Evolutionary conservation across 2,329 filamentous ascomycete genomes (phyloP), one percentile per base, ranked within the genome.

Genomic region (Trichoderma pleuroti): DNA sequence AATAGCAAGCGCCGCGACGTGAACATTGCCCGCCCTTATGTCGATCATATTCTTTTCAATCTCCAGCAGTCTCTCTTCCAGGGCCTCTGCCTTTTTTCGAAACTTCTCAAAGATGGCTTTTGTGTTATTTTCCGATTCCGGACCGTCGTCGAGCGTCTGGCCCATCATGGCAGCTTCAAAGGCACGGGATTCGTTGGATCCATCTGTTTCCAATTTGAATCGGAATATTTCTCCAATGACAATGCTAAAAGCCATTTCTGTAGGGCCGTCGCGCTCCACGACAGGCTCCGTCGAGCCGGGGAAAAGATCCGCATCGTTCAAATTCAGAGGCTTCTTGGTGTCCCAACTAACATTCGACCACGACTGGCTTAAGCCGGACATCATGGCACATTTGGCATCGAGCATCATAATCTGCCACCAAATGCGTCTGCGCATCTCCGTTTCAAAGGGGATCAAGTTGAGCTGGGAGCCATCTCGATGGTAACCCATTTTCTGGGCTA

Each of bases 401-500:
- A 88, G 81, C 69, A 90, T 81, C 62, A 88, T 82, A 30, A 91
- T 85, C 75, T 88, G 85, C 88, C 88, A 90, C 90, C 90, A 92
- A 24, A 91, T 82, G 8, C 90, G 83, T 56, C 90, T 82, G n/a
- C 89, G 85, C 83, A 92, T 91, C 76, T 92, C 89, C 3, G 86
- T 86, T 74, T 92, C 89, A 74, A 91, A 90, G 0, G 88, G 87
- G 0, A 85, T 82, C 2, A 91, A 81, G 2, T 85, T 85, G 7
- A 89, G 81, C 21, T 80, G 78, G 71, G 86, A 84, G 42, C 88
- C 89, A 71, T 92, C 89, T 14, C 87, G 84, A 72, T 91, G 88
- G 61, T 91, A 83, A 0, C 90, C 90, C 84, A 92, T 89, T 76
- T 90, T 89, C 76, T 91, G 87, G 1, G 88, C 89, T 66, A 92